phyloP scores from a whole-genome alignment of 768 basidiomycete species.

The Termitomyces sp. region DNA sequence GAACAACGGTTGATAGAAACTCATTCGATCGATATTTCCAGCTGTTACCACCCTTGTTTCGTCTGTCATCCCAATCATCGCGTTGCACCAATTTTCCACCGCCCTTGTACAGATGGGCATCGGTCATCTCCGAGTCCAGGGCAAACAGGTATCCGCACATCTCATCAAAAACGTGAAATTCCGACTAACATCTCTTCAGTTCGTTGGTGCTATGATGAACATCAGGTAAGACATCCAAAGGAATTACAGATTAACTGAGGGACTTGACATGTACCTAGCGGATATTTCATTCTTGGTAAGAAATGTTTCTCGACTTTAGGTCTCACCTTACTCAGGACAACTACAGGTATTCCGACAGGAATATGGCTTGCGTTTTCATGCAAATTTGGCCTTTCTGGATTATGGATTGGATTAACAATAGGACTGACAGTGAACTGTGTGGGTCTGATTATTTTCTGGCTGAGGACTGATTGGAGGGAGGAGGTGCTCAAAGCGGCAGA shows the following conservation, averaged over 20 bases:
- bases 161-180: not conserved
- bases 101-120: conserved; percentile 57
- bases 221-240: conserved; percentile 40
- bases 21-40: conserved; percentile 8
- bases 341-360: conserved; percentile 1
- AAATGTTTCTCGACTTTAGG: not conserved
- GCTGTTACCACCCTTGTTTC: conserved; percentile 59
- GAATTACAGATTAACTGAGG: not conserved
- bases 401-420: conserved; percentile 10
- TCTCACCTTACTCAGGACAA: not conserved
- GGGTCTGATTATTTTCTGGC: not conserved
- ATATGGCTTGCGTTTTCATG: conserved; percentile 7
- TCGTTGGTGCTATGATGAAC: conserved; percentile 72
- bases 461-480: conserved; percentile 7
- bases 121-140: conserved; percentile 78
- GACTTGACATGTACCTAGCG: not conserved
- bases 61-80: conserved; percentile 65
- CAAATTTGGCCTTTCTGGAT: conserved; percentile 5
- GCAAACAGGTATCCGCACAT: conserved; percentile 53
- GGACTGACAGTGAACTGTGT: conserved; percentile 2
- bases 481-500: conserved; percentile 5
- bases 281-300: conserved; percentile 2
- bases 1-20: not conserved
- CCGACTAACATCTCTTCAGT: conserved; percentile 26
- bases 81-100: conserved; percentile 82